Percentiles rank a stretch among this genome's conserved stretches.
These are phyloP conservation scores for Phaffomyces thermotolerans DNA, from an alignment of 805 yeast species.

Conservation along the genomic window DNA sequence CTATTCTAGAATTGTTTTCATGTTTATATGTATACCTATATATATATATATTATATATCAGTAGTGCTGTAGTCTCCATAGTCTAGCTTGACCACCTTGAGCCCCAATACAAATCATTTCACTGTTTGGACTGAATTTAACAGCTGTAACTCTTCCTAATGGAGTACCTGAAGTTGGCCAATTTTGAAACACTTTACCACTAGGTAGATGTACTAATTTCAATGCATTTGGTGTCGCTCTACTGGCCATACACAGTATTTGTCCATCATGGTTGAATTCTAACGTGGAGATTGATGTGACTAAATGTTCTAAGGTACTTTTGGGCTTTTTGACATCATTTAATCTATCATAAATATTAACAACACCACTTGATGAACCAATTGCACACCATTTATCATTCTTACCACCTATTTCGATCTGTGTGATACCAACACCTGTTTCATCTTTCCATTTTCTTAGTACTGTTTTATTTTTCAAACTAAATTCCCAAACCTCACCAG, in stretches of 20 bases:
- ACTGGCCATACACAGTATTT: slow-evolving; percentile 77
- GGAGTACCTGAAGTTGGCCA: slow-evolving; percentile 99
- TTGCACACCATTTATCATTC: slow-evolving; percentile 72
- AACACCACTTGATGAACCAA: slow-evolving; percentile 84
- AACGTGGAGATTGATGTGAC: slow-evolving; percentile 73
- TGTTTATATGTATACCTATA: too few species aligned
- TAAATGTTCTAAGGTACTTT: slow-evolving; percentile 65
- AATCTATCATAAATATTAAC: slow-evolving; percentile 75
- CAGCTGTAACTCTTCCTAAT: slow-evolving; percentile 83
- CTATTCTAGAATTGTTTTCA: too few species aligned
- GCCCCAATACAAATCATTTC: slow-evolving; percentile 87
- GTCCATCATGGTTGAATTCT: slow-evolving; percentile 81
- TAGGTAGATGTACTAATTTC: slow-evolving; percentile 79
- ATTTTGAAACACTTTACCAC: slow-evolving; percentile 78
- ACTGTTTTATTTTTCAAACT: slow-evolving; percentile 44
- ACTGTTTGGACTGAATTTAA: slow-evolving; percentile 69
- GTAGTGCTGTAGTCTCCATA: slow-evolving; percentile 86
- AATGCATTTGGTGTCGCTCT: slow-evolving; percentile 81
- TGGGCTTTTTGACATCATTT: slow-evolving; percentile 40
- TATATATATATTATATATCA: too few species aligned
- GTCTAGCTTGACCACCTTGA: slow-evolving; percentile 81
- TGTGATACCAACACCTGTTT: slow-evolving; percentile 80
- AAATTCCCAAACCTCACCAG: slow-evolving; percentile 91
- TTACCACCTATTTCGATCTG: slow-evolving; percentile 64
- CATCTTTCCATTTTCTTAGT: slow-evolving; percentile 72